Base-by-base conservation (phyloP, 2,329 filamentous ascomycete genomes). In the Pyrenochaeta sp. region DNA sequence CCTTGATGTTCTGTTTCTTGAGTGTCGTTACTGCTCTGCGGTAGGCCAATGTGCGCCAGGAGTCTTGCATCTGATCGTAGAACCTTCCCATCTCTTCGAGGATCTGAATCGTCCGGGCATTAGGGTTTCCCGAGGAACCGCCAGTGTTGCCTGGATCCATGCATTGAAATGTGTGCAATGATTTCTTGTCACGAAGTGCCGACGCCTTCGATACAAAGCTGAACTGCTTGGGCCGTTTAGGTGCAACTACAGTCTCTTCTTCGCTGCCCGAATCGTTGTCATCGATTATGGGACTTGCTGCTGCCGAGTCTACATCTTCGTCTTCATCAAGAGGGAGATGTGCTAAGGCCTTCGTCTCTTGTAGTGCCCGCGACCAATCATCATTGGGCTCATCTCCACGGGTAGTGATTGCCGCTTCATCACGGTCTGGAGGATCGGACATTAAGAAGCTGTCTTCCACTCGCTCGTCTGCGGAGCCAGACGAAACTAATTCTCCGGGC, bases 11-110 rank as follows among this genome's bases (percentile, higher is more conserved):
- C 49, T 92, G 87, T 34, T 82, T 85, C 30, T 83, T 83, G 9
- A 97, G 77, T 3, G 83, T 87, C n/a, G 78, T 76, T 37, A 95
- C 88, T 9, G 83, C 90, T 65, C 86, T 89, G 22, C 89, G 84
- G 67, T 96, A 96, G 4, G 88, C 86, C 1, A 81, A 74, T 0
- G 80, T 80, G 3, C 90, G 84, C 88, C 89, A 96, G 23, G 84
- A 80, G 60, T 96, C 91, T 26, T 84, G 80, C n/a, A 82, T 83
- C 6, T 85, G 79, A 4, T 81, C 81, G 67, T 96, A 96, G 68
- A 93, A 87, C 39, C 86, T 81, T 28, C 83, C 80, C 89, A 96
- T 91, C 54, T 88, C 78, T 58, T 90, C 82, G 4, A 96, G 76
- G 2, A 94, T 76, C 32, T 87, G 81, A 36, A 96, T 91, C 0